Conservation (phyloP, 164 flowering plant species). For the Malania oleifera region DNA sequence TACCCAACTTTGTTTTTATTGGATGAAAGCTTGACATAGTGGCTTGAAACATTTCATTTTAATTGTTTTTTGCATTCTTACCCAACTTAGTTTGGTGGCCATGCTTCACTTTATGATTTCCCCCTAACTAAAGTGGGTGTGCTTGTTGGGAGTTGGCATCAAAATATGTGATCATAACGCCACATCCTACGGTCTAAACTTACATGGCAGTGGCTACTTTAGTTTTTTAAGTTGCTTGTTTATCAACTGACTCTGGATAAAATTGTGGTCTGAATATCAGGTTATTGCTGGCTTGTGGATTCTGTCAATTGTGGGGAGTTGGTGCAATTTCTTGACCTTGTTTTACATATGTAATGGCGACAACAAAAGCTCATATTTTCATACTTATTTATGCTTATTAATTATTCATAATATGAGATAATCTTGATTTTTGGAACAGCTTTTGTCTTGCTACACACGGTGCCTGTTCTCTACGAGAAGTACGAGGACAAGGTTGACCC, state of each 20-base stretch:
- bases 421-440: conserved; percentile 31
- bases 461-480: conserved; percentile 74
- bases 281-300: conserved; percentile 49
- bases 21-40: not conserved
- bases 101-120: too few species aligned
- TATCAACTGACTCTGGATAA: not conserved
- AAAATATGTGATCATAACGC: too few species aligned
- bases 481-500: conserved; percentile 67
- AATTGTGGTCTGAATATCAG: conserved; percentile 22
- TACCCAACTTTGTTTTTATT: not conserved
- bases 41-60: too few species aligned
- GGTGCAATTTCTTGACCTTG: conserved; percentile 55
- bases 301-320: conserved; percentile 43
- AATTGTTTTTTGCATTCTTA: too few species aligned
- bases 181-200: not conserved
- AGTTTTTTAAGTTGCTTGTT: not conserved
- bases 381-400: not conserved
- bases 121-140: too few species aligned
- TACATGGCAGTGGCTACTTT: not conserved
- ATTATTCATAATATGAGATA: too few species aligned
- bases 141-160: too few species aligned
- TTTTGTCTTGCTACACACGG: conserved; percentile 63
- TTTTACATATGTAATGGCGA: conserved; percentile 41
- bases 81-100: too few species aligned
- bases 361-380: not conserved